Conservation (phyloP, 1,139 yeast genomes). For the Geotrichum histeridarum region DNA sequence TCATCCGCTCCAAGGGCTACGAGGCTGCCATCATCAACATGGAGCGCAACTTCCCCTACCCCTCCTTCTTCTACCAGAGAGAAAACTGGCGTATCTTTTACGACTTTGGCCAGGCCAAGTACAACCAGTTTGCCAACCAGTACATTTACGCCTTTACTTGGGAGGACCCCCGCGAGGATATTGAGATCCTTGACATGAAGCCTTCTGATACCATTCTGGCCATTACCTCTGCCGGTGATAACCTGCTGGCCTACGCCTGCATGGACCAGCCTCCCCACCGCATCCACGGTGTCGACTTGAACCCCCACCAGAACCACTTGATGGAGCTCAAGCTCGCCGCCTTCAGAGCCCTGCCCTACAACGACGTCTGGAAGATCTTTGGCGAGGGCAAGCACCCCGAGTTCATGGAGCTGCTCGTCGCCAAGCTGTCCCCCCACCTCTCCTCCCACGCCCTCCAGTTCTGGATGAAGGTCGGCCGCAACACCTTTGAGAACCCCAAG, state of each 20-base stretch:
- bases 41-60: slow-evolving; percentile 65
- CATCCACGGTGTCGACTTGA: slow-evolving; percentile 80
- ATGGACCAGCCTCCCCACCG: slow-evolving; percentile 66
- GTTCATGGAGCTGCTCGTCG: slow-evolving; percentile 49
- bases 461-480: slow-evolving; percentile 63
- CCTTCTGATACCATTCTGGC: slow-evolving; percentile 70
- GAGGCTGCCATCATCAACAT: slow-evolving; percentile 66
- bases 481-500: slow-evolving; percentile 45
- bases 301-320: slow-evolving; percentile 77
- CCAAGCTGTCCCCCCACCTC: slow-evolving; percentile 59
- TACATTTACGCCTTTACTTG: slow-evolving; percentile 83
- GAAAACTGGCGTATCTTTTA: slow-evolving; percentile 77
- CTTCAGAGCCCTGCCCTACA: slow-evolving; percentile 52
- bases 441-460: slow-evolving; percentile 78
- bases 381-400: slow-evolving; percentile 65
- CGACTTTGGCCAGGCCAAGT: slow-evolving; percentile 63
- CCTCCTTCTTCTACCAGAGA: slow-evolving; percentile 69
- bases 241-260: slow-evolving; percentile 65
- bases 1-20: slow-evolving; percentile 56
- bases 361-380: slow-evolving; percentile 66
- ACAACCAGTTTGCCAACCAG: slow-evolving; percentile 68
- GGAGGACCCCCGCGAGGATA: slow-evolving; percentile 86
- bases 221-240: slow-evolving; percentile 83
- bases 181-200: slow-evolving; percentile 55
- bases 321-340: slow-evolving; percentile 74